Percentiles rank a stretch among this genome's conserved stretches.
Evolutionary conservation across 164 flowering plant genomes (phyloP).

Genomic region (Annona cherimola): DNA sequence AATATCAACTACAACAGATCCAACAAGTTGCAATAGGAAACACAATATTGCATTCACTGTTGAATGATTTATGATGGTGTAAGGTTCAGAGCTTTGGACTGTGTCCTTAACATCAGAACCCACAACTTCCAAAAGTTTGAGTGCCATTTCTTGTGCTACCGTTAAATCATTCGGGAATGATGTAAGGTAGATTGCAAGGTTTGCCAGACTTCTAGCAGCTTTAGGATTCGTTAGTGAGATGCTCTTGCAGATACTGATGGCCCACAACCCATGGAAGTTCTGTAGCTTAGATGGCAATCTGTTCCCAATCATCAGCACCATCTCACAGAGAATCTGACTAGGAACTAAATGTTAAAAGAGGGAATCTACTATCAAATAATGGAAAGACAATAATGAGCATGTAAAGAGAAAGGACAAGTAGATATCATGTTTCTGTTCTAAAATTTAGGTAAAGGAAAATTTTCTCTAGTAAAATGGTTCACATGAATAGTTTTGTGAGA

Average conservation of each 20-base stretch:
- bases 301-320: constrained; percentile 42
- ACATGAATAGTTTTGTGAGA: too few relatives aligned
- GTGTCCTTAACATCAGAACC: constrained; percentile 39
- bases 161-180: constrained; percentile 51
- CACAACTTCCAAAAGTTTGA: constrained; percentile 46
- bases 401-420: not conserved
- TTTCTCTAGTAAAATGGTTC: too few relatives aligned
- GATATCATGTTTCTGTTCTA: not conserved
- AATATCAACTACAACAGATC: constrained; percentile 42
- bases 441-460: not conserved
- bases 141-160: constrained; percentile 47
- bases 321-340: constrained; percentile 56
- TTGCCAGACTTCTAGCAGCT: constrained; percentile 46
- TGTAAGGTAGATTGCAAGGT: constrained; percentile 39
- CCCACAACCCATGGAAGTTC: constrained; percentile 56
- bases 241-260: constrained; percentile 43
- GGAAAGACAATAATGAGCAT: not conserved
- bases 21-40: constrained; percentile 43
- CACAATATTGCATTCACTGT: constrained; percentile 43
- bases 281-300: constrained; percentile 40
- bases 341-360: not conserved
- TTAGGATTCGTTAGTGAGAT: constrained; percentile 27
- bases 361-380: not conserved
- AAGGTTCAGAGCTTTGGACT: constrained; percentile 41
- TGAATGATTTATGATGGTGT: constrained; percentile 49